Percentiles rank a stretch among this genome's conserved stretches.
phyloP scores from a whole-genome alignment of 441 rosid genomes.

The Gossypium schwendimanii region DNA sequence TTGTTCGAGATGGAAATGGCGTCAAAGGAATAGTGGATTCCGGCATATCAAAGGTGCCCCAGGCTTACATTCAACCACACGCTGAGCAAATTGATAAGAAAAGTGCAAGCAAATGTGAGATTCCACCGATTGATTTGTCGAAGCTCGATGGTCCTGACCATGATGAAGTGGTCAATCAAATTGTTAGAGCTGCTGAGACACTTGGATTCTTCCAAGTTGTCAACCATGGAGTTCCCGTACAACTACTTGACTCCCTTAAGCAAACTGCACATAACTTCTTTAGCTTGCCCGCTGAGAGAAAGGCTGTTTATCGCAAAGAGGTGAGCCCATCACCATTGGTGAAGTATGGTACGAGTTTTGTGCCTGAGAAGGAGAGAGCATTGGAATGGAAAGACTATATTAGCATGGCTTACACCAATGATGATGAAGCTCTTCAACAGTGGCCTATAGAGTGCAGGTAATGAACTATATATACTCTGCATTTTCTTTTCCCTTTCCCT shows the following conservation, averaged over 20 bases:
- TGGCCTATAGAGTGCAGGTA: conserved; percentile 55
- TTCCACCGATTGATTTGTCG: conserved; percentile 41
- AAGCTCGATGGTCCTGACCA: conserved; percentile 39
- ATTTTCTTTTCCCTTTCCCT: neutral
- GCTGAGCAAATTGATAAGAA: conserved; percentile 38
- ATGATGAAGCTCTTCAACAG: conserved; percentile 43
- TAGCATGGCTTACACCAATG: conserved; percentile 45
- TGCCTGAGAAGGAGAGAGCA: conserved; percentile 50
- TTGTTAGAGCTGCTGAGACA: conserved; percentile 6
- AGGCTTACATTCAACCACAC: conserved; percentile 28
- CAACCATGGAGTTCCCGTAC: conserved; percentile 52
- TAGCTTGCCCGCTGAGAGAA: conserved; percentile 30
- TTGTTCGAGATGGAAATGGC: neutral
- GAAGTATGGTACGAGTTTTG: conserved; percentile 51
- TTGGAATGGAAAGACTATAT: conserved; percentile 63
- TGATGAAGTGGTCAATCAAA: conserved; percentile 22
- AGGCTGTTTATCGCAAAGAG: conserved; percentile 34
- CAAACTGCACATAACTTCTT: conserved; percentile 44
- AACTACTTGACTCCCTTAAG: conserved; percentile 39
- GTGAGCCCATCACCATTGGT: conserved; percentile 49
- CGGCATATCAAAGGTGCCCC: neutral
- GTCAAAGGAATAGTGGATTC: conserved; percentile 2
- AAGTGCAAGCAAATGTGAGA: conserved; percentile 15
- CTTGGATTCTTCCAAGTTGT: conserved; percentile 18
- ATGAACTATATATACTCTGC: neutral